These are phyloP conservation scores for Collybiopsis confluens DNA, from an alignment of 768 basidiomycete genomes.

Conservation along the genomic window DNA sequence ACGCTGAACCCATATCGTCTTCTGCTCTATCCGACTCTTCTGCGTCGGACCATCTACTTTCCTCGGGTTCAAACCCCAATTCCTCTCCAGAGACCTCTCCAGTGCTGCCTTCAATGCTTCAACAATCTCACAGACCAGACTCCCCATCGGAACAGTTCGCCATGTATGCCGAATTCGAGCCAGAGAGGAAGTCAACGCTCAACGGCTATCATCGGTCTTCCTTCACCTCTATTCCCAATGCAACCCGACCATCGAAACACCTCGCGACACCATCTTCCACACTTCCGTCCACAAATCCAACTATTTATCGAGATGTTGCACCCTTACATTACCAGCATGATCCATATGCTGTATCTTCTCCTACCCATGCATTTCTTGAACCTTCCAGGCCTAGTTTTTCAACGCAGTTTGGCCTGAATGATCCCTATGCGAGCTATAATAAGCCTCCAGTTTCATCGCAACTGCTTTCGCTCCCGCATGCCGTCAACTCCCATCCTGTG, in stretches of 20 bases:
- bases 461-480: background rate
- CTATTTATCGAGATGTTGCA: slow-evolving; percentile 30
- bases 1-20: slow-evolving; percentile 61
- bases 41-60: slow-evolving; percentile 22
- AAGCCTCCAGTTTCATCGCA: background rate
- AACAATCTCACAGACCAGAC: background rate
- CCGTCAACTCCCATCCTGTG: background rate
- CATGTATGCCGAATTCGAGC: slow-evolving; percentile 3
- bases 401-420: slow-evolving; percentile 23
- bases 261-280: slow-evolving; percentile 26
- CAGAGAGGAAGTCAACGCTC: background rate
- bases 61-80: slow-evolving; percentile 47
- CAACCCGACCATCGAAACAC: slow-evolving; percentile 26
- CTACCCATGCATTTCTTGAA: slow-evolving; percentile 32
- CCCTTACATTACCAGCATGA: slow-evolving; percentile 28
- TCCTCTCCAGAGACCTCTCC: slow-evolving; percentile 53
- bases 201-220: slow-evolving; percentile 21
- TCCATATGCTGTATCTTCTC: slow-evolving; percentile 32
- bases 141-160: background rate
- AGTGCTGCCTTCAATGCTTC: slow-evolving; percentile 36
- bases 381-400: slow-evolving; percentile 31
- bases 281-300: slow-evolving; percentile 26
- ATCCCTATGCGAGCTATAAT: slow-evolving; percentile 24
- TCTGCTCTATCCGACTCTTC: slow-evolving; percentile 49
- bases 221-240: slow-evolving; percentile 38